These are phyloP conservation scores for Letharia lupina DNA, from an alignment of 495 filamentous ascomycete species.

Conservation along the genomic window DNA sequence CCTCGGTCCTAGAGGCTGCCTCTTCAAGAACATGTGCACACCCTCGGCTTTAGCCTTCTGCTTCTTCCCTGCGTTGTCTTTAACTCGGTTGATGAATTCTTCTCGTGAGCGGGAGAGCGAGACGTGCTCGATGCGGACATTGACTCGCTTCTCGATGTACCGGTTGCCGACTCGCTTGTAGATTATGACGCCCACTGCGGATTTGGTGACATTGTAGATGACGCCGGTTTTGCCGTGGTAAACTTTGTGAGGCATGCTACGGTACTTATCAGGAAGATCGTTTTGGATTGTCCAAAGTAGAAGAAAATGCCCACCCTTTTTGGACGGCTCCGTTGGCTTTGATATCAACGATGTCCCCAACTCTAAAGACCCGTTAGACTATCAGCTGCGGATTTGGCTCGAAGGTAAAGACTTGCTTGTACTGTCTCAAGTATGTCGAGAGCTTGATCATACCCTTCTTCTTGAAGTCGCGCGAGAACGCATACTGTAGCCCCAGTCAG, in stretches of 20 bases:
- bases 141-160: conserved; percentile 99
- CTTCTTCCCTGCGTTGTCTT: conserved; percentile 88
- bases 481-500: conserved; percentile 54
- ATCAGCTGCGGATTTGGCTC: conserved; percentile 17
- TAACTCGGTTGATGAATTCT: conserved; percentile 92
- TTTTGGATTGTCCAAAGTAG: conserved; percentile 17
- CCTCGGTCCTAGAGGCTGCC: conserved; percentile 72
- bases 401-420: conserved; percentile 53
- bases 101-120: conserved; percentile 85
- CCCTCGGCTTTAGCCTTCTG: conserved; percentile 86
- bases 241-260: conserved; percentile 96
- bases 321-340: conserved; percentile 96
- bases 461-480: conserved; percentile 89
- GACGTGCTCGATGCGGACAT: conserved; percentile 97
- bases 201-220: conserved; percentile 97
- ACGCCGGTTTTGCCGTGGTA: conserved; percentile 98
- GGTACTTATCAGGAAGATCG: conserved; percentile 26
- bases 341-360: conserved; percentile 95
- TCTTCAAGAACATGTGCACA: conserved; percentile 79
- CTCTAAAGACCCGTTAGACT: conserved; percentile 46
- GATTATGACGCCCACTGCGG: conserved; percentile 90
- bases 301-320: conserved; percentile 68
- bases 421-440: conserved; percentile 84
- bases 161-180: conserved; percentile 98
- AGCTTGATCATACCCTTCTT: conserved; percentile 83